phyloP scores from a whole-genome alignment of 225 moss, liverwort and hornwort species.

The Thuidium tamariscinum region DNA sequence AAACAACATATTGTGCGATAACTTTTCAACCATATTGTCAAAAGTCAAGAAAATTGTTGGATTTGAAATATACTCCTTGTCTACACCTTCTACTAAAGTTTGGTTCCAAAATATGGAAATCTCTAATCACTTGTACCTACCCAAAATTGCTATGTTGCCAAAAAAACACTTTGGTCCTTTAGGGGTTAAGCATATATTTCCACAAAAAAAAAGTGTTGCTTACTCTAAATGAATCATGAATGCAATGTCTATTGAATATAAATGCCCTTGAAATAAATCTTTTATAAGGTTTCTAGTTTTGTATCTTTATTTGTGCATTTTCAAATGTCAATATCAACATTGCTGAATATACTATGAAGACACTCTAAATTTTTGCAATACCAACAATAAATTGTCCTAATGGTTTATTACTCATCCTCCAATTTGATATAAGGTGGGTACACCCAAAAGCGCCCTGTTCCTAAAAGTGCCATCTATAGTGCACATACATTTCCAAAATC shows the following conservation, averaged over 20 bases:
- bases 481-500: too few species aligned
- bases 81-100: too few species aligned
- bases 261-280: not conserved
- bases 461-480: too few species aligned
- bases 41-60: too few species aligned
- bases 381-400: not conserved
- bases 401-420: not conserved
- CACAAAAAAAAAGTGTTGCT: not conserved
- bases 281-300: not conserved
- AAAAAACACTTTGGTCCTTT: too few species aligned
- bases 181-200: not conserved
- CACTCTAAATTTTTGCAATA: not conserved
- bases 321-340: not conserved
- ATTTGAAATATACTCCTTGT: too few species aligned
- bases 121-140: too few species aligned
- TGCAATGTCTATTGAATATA: not conserved
- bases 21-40: too few species aligned
- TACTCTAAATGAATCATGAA: not conserved
- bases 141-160: too few species aligned
- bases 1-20: too few species aligned
- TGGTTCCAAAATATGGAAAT: too few species aligned
- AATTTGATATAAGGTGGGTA: fast-evolving
- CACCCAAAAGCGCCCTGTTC: too few species aligned
- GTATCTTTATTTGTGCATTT: not conserved
- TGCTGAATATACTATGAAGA: fast-evolving